A percentile compares a stretch with the other conserved stretches of the same genome.
Conservation (phyloP, 768 basidiomycete genomes). For the Guyanaporus albipodus region DNA sequence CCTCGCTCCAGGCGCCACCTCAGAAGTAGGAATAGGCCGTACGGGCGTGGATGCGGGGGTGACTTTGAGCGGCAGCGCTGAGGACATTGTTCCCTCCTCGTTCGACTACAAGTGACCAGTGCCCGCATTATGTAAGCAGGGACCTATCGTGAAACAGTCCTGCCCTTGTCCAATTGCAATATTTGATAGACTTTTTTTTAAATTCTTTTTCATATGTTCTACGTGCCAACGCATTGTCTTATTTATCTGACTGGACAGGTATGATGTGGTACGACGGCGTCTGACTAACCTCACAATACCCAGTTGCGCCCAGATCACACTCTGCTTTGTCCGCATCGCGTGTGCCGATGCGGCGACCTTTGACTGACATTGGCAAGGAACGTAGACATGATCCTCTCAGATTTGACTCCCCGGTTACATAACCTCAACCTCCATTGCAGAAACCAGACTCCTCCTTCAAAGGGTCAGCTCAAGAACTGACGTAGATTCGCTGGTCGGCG, state of each 20-base stretch:
- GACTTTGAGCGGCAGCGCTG: constrained; percentile 66
- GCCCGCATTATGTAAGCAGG: constrained; percentile 14
- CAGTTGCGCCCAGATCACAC: not conserved
- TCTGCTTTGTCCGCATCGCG: constrained; percentile 2
- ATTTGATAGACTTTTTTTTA: constrained; percentile 3
- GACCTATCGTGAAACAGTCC: constrained; percentile 4
- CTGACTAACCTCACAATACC: not conserved
- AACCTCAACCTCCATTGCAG: constrained; percentile 8
- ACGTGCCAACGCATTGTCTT: not conserved
- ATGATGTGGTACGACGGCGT: not conserved
- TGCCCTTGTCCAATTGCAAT: too few species aligned
- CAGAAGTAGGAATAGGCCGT: constrained; percentile 29
- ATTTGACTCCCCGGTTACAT: constrained; percentile 19
- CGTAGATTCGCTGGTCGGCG: constrained; percentile 11
- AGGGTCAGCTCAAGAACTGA: not conserved
- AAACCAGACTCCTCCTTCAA: constrained; percentile 5
- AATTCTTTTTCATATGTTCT: not conserved
- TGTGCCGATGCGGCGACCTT: constrained; percentile 29
- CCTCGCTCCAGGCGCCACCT: constrained; percentile 19
- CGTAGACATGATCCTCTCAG: constrained; percentile 10
- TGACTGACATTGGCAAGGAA: constrained; percentile 1
- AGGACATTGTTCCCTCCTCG: constrained; percentile 32
- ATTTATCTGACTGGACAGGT: constrained; percentile 5
- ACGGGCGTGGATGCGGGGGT: constrained; percentile 52
- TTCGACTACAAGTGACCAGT: too few species aligned